Conservation (phyloP, 2,329 filamentous ascomycete species). For the Hymenoscyphus repandus region DNA sequence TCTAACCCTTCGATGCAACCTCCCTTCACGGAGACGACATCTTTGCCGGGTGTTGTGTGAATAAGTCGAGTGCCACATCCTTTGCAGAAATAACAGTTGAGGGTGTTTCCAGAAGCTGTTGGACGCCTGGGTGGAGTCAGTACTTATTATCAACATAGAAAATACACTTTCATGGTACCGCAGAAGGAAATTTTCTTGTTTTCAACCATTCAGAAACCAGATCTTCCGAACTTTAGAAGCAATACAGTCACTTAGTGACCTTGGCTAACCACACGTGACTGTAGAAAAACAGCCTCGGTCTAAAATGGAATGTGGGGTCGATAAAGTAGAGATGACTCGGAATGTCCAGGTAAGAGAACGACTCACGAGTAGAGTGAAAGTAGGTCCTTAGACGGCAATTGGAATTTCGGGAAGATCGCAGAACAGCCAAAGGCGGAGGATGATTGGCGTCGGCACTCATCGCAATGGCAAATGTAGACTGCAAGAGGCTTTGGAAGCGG, state of each 20-base stretch:
- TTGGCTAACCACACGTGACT: too few species aligned
- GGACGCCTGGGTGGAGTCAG: slow-evolving; percentile 40
- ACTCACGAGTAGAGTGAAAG: slow-evolving; percentile 52
- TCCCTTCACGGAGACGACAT: slow-evolving; percentile 60
- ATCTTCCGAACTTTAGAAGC: too few species aligned
- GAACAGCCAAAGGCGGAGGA: slow-evolving; percentile 63
- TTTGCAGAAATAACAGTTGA: slow-evolving; percentile 64
- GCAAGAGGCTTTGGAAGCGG: slow-evolving; percentile 53
- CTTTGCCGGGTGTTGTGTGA: slow-evolving; percentile 55
- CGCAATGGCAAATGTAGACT: slow-evolving; percentile 69
- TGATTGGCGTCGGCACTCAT: slow-evolving; percentile 60
- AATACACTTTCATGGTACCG: neutral
- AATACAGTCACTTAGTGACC: too few species aligned
- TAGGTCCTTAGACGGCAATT: slow-evolving; percentile 43
- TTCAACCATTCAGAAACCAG: too few species aligned
- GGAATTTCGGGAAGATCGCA: slow-evolving; percentile 65
- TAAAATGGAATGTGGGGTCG: neutral
- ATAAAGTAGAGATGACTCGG: neutral
- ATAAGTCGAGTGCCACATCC: slow-evolving; percentile 61
- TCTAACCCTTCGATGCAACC: slow-evolving; percentile 61
- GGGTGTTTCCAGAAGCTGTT: slow-evolving; percentile 49
- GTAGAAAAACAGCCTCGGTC: neutral
- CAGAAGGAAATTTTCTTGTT: too few species aligned
- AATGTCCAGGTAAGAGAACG: neutral
- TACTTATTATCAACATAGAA: neutral